Base-by-base conservation (phyloP, 805 yeast genomes). In the Myxozyma sirexii region DNA sequence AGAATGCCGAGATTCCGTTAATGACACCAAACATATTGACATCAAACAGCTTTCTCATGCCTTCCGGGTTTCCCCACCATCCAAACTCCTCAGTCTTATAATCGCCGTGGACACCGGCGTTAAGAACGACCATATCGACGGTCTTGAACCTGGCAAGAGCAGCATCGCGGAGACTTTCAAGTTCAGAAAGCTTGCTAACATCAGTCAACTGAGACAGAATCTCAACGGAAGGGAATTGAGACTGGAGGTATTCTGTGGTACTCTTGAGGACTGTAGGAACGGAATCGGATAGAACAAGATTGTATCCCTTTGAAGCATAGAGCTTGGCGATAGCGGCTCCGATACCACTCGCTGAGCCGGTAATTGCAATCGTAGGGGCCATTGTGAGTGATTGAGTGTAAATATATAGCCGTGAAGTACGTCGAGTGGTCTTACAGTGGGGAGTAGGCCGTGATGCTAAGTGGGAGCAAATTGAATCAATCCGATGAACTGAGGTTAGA, bases 271-370 rank as follows among this genome's bases (percentile, higher is more conserved):
- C 23, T 12, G 35, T 43, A 13, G 63, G 23, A 15, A 54, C 65
- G 12, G 55, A 41, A 51, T 68, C 71, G 31, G 69, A 56, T 41
- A 68, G 65, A 15, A 68, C 71, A 29, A 68, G 62, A 54, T 68
- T 68, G 58, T 63, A 67, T 29, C 71, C 71, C 24, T 63, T 61
- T 15, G 64, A 37, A 2, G 70, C 69, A 63, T 68, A 68, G 45
- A 59, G 59, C 45, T 62, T 62, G n/a, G 70, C 70, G 31, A 68
- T 67, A 2, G 70, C 68, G 15, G 68, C 64, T 35, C 70, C 70
- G 47, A 67, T 67, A 10, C 70, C 70, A 21, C 66, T 56, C 15
- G 69, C 70, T 6, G 58, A 29, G 13, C 70, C 70, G 15, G 69
- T 63, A 49, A 67, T 67, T 23, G 67, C 69, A 35, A 66, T 63